phyloP scores from a whole-genome alignment of 257 asterid species.

The Scutellaria minor region DNA sequence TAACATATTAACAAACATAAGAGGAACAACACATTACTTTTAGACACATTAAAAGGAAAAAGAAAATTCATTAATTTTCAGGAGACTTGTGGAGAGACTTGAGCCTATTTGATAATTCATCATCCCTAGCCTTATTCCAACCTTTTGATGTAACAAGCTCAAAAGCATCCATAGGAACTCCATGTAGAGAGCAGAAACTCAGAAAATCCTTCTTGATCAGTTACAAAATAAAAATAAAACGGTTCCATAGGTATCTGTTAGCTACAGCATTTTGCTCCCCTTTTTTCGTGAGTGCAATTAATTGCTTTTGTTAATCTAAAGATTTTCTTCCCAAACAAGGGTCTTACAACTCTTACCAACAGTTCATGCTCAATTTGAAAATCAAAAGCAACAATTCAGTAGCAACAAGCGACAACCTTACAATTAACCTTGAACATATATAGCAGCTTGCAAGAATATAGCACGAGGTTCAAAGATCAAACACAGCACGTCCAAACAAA shows the following conservation, averaged over 20 bases:
- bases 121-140: neutral
- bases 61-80: neutral
- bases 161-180: neutral
- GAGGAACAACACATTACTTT: neutral
- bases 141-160: neutral
- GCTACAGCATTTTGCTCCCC: neutral
- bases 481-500: constrained; percentile 33
- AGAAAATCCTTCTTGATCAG: neutral
- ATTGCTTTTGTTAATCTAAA: neutral
- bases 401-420: neutral
- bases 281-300: neutral
- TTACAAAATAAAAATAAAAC: neutral
- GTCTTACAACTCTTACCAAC: neutral
- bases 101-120: neutral
- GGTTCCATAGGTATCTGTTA: neutral
- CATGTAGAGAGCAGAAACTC: neutral
- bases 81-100: neutral
- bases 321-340: neutral
- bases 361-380: neutral
- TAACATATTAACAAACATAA: neutral
- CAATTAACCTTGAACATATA: constrained; percentile 4
- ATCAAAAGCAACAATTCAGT: constrained; percentile 1
- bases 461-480: no score
- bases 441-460: no score
- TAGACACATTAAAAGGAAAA: neutral